Evolutionary conservation across 2,329 filamentous ascomycete species (phyloP), one percentile per base, ranked within the genome.

Genomic region (Colletotrichum higginsianum): DNA sequence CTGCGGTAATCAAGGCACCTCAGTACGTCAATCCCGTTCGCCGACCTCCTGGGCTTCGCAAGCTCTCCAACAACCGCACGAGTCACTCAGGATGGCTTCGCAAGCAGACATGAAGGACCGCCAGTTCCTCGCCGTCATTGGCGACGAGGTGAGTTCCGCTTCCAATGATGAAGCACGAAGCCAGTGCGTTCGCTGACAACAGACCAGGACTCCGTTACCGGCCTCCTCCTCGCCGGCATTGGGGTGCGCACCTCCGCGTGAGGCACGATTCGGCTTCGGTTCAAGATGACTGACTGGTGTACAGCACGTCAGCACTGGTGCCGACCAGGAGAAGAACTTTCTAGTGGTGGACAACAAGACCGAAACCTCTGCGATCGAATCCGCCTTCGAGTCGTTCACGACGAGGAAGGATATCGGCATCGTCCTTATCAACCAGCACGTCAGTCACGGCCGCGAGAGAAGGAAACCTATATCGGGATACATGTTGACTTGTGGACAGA

Each of bases 81-180:
- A 72, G 70, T 61, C 69, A 56, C 38, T 26, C 76, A 80, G 77
- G 53, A 87, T 88, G 85, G 78, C 87, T 70, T 84, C 85, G 57
- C 85, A 88, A 76, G 84, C 87, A 74, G 88, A 90, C 76, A 92
- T 87, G 82, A 92, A 95, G 85, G 95, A 98, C 84, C 90, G 96
- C 78, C 93, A 99, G 84, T 98, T 99, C 81, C 90, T 99, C 71
- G 96, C 96, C 75, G 96, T 99, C 60, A 99, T 99, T 80, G 96
- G 96, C 63, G 96, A 99, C 83, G 96, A 99, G 90, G 96, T 94
- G 80, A 74, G 82, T n/a, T 4, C 2, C 3, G 67, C 15, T 13
- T 71, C 78, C 80, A 76, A 80, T 79, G 73, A 26, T 18, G 75
- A 75, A 61, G 40, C 65, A 55, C 3, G 18, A 44, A 80, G 61